Base-by-base conservation (phyloP, 495 filamentous ascomycete species). In the Penicillium waksmanii region DNA sequence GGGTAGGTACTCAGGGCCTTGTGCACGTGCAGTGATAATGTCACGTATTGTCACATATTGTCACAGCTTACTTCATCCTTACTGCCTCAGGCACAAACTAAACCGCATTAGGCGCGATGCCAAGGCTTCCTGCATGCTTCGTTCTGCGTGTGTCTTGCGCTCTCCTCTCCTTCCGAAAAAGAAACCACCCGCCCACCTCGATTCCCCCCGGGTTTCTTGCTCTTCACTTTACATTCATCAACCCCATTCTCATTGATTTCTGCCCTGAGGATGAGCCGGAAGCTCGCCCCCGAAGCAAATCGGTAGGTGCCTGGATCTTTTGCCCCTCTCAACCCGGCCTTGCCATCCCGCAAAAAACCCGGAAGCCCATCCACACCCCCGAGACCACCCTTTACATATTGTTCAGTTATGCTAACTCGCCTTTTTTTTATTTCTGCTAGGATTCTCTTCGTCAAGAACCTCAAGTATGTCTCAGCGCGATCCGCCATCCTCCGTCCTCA, bases 361-460 rank as follows among this genome's bases (percentile, higher is more conserved):
- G 57, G 31, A 59, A 53, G 13, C 2, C 50, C 46, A 38, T 31
- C 43, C 21, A 43, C 63, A 23, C 8, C 19, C 10, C 21, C 11
- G 11, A 38, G 36, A 38, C 36, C 15, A 38, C 36, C 36, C 3
- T 38, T 38, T n/a, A n/a, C n/a, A n/a, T n/a, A 2, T 38, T 12
- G 21, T 27, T 23, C 19, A 48, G 11, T n/a, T 3, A 48, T 23
- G 4, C 42, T 44, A 48, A 23, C 21, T 9, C 12, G 46, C 1
- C 9, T 31, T 19, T 48, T 48, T 11, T 27, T 2, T n/a, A n/a
- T 19, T 5, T n/a, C 1, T 48, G 0, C 62, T 71, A 94, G 92
- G 84, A 92, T 92, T 87, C 89, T 96, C 76, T 96, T 96, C 85
- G 92, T 96, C 68, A 96, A 96, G 89, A 96, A 96, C 84, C 83